Evolutionary conservation across 225 moss, liverwort and hornwort genomes (phyloP).

Genomic region (Straminergon stramineum): DNA sequence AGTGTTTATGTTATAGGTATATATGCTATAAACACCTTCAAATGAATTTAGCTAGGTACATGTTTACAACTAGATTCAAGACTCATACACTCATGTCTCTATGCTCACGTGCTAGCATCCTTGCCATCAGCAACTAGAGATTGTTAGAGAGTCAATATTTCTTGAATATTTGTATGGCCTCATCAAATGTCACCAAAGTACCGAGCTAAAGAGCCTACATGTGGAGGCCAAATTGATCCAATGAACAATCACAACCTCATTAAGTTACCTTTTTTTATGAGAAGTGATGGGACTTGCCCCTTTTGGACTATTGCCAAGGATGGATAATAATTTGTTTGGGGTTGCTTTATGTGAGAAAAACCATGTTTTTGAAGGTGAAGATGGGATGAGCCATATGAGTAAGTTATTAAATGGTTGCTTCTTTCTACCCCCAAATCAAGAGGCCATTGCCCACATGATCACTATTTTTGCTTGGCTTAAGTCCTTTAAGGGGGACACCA

Average conservation of each 20-base stretch:
- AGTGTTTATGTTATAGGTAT: too few species aligned
- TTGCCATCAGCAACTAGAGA: neutral
- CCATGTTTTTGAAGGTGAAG: neutral
- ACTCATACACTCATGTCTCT: too few species aligned
- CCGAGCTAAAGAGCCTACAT: rapidly evolving
- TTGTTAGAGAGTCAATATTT: neutral
- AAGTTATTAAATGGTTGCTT: neutral
- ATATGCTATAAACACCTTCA: too few species aligned
- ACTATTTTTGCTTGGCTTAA: rapidly evolving
- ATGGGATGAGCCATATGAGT: rapidly evolving
- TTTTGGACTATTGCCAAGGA: rapidly evolving
- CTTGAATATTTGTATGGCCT: rapidly evolving
- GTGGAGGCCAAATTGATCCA: rapidly evolving
- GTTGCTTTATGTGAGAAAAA: neutral
- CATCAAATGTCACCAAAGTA: neutral
- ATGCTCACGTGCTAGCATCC: too few species aligned
- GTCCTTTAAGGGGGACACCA: rapidly evolving
- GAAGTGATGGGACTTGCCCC: rapidly evolving
- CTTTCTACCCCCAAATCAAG: rapidly evolving
- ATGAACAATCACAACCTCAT: neutral
- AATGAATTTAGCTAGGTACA: too few species aligned
- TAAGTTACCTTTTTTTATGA: neutral
- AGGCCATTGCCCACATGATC: neutral
- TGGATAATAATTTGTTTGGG: rapidly evolving
- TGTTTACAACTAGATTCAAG: too few species aligned